Conservation (phyloP, 305 asterid genomes). For the Solanum hybrid region DNA sequence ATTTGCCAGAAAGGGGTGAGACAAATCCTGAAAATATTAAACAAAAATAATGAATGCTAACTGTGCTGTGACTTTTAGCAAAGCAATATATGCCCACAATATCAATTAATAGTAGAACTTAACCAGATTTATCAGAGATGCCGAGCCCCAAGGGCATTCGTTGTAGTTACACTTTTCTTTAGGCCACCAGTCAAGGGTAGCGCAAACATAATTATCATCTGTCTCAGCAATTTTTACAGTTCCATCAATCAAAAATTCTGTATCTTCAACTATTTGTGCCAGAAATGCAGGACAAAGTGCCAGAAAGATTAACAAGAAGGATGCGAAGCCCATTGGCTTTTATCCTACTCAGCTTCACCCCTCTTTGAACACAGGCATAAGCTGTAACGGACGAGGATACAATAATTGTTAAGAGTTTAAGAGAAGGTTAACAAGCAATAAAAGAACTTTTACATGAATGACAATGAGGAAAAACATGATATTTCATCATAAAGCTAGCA, state of each 20-base stretch:
- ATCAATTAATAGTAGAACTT: conserved; percentile 9
- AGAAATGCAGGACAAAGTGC: conserved; percentile 36
- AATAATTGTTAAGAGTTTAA: neutral
- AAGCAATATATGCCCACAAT: neutral
- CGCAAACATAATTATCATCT: conserved; percentile 69
- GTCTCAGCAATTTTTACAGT: conserved; percentile 40
- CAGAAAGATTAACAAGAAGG: conserved; percentile 29
- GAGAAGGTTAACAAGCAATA: neutral
- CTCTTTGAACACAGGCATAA: conserved; percentile 16
- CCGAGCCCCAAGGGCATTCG: conserved; percentile 78
- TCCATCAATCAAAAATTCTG: conserved; percentile 39
- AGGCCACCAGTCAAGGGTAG: conserved; percentile 97
- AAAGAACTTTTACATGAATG: neutral
- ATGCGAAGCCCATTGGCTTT: conserved; percentile 38
- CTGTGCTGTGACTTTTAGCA: neutral
- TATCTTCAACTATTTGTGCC: conserved; percentile 40
- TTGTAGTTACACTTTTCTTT: conserved; percentile 70
- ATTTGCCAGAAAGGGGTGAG: conserved; percentile 58
- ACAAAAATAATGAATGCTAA: neutral
- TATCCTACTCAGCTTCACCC: conserved; percentile 17
- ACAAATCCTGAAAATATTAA: conserved; percentile 45
- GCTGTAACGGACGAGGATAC: neutral
- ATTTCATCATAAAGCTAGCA: conserved; percentile 5
- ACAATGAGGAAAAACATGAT: neutral
- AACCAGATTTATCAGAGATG: conserved; percentile 70